These are phyloP conservation scores for Penicillium sumatraense DNA, from an alignment of 2,329 filamentous ascomycete species.

Conservation along the genomic window DNA sequence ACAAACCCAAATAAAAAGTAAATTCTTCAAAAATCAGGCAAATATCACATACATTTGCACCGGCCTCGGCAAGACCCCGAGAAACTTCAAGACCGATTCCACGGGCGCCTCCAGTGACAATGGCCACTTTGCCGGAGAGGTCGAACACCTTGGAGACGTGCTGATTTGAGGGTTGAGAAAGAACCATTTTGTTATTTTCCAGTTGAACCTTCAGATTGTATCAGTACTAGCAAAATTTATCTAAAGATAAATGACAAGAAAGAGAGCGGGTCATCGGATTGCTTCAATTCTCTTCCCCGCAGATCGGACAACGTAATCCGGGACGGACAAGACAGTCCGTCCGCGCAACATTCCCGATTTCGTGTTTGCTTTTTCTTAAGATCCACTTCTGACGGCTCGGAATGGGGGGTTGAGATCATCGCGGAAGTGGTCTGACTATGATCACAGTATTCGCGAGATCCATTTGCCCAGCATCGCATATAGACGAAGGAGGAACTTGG, in stretches of 20 bases:
- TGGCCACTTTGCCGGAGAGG: slow-evolving; percentile 30
- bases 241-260: not conserved
- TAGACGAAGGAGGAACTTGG: too few species aligned
- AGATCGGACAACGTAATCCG: not conserved
- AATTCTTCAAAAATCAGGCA: too few species aligned
- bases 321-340: slow-evolving; percentile 1
- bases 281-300: slow-evolving; percentile 1
- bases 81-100: slow-evolving; percentile 48
- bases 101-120: slow-evolving; percentile 36
- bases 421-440: not conserved
- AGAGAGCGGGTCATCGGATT: too few species aligned
- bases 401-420: not conserved
- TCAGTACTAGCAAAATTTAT: not conserved
- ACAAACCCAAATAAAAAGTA: not conserved
- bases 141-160: slow-evolving; percentile 34
- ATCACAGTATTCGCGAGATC: not conserved
- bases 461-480: too few species aligned
- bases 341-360: not conserved
- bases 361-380: not conserved
- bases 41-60: slow-evolving; percentile 29
- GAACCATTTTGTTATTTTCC: slow-evolving; percentile 7
- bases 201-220: not conserved
- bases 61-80: slow-evolving; percentile 44
- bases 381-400: not conserved
- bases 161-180: slow-evolving; percentile 28